phyloP scores from a whole-genome alignment of 129 eudicot genomes.

The Cynara cardunculus region DNA sequence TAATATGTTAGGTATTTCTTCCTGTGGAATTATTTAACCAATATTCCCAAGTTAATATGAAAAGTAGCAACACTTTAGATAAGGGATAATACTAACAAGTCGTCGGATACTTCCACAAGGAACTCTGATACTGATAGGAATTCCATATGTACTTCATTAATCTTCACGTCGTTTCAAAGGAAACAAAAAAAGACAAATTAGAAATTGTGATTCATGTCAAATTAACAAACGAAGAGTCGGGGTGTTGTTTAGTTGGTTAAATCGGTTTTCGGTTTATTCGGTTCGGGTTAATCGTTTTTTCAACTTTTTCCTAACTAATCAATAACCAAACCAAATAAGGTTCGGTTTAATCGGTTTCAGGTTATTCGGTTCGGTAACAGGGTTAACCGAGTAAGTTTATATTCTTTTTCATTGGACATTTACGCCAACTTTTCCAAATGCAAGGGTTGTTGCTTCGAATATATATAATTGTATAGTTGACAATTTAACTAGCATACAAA shows the following conservation, averaged over 20 bases:
- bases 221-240: constrained; percentile 1
- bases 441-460: background rate
- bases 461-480: background rate
- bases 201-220: background rate
- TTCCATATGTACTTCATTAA: constrained; percentile 88
- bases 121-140: constrained; percentile 84
- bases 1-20: background rate
- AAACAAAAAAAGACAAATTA: constrained; percentile 12
- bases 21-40: background rate
- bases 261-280: background rate
- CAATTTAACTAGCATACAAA: background rate
- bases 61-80: background rate
- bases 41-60: constrained; percentile 4
- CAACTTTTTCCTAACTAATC: background rate
- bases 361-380: background rate
- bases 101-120: constrained; percentile 90
- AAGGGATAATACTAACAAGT: constrained; percentile 61
- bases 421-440: background rate
- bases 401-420: background rate
- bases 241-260: background rate
- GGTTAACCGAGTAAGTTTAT: background rate
- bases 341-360: background rate
- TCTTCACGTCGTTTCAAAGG: constrained; percentile 60
- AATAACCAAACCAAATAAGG: background rate
- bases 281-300: background rate